Percentiles rank a stretch among this genome's conserved stretches.
Evolutionary conservation across 192 early-diverging fungal species (phyloP).

Genomic region (Gigaspora rosea): DNA sequence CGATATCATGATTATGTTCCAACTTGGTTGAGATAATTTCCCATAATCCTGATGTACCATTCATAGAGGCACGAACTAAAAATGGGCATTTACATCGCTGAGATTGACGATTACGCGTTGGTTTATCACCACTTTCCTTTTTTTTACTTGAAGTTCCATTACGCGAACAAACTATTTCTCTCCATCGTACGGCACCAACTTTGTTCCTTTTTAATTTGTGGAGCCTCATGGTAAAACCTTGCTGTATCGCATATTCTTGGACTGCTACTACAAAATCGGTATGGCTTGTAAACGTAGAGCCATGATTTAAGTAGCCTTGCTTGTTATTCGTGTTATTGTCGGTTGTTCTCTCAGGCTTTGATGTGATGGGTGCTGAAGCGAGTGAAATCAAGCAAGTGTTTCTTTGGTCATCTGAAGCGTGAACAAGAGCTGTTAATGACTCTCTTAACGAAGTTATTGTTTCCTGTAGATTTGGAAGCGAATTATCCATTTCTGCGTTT

Average conservation of each 20-base stretch:
- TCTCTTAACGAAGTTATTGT: no score
- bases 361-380: no score
- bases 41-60: slow-evolving; percentile 7
- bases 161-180: slow-evolving; percentile 23
- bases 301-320: background rate
- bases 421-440: no score
- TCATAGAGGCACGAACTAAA: slow-evolving; percentile 3
- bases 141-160: slow-evolving; percentile 4
- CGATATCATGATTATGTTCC: slow-evolving; percentile 9
- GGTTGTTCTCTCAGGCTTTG: no score
- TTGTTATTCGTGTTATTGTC: no score
- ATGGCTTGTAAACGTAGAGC: background rate
- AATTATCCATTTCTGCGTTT: no score
- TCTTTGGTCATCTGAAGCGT: no score
- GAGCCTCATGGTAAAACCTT: slow-evolving; percentile 15
- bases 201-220: slow-evolving; percentile 5
- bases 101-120: slow-evolving; percentile 17
- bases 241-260: background rate
- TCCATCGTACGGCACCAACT: slow-evolving; percentile 10
- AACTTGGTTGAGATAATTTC: slow-evolving; percentile 18
- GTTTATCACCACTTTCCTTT: slow-evolving; percentile 5
- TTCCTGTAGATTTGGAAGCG: no score
- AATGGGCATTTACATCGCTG: slow-evolving; percentile 15
- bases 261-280: slow-evolving; percentile 20
- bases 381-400: no score